Evolutionary conservation across 495 filamentous ascomycete species (phyloP).

Genomic region (Thermothielavioides terrestris): DNA sequence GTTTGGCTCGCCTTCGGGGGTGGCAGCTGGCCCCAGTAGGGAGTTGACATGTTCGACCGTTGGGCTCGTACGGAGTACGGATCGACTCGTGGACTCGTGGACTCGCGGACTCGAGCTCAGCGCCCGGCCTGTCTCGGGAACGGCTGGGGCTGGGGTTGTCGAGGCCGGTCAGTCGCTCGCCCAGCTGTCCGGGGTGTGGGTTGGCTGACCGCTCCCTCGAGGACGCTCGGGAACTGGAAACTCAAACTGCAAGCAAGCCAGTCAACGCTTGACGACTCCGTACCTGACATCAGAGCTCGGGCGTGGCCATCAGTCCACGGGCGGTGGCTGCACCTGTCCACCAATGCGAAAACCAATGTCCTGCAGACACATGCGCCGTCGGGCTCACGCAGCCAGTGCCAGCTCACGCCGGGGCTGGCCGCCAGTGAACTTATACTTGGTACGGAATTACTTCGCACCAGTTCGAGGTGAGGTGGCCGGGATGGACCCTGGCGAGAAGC

Average conservation of each 20-base stretch:
- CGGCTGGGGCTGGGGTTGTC: background rate
- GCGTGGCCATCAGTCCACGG: slow-evolving; percentile 14
- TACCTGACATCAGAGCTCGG: too few relatives aligned
- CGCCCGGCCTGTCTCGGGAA: background rate
- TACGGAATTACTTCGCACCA: too few relatives aligned
- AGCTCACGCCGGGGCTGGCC: slow-evolving; percentile 1
- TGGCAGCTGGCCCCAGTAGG: slow-evolving; percentile 37
- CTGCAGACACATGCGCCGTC: slow-evolving; percentile 38
- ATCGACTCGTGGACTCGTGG: too few relatives aligned
- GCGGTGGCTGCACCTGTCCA: slow-evolving; percentile 25
- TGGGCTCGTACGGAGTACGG: slow-evolving; percentile 17
- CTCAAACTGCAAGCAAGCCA: too few relatives aligned
- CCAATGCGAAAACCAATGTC: slow-evolving; percentile 34
- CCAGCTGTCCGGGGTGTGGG: background rate
- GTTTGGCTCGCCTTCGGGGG: slow-evolving; percentile 28
- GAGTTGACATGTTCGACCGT: slow-evolving; percentile 32
- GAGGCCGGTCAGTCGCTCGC: too few relatives aligned
- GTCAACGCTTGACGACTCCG: too few relatives aligned
- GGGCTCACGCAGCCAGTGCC: slow-evolving; percentile 17
- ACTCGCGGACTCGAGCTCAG: slow-evolving; percentile 3
- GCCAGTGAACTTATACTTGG: slow-evolving; percentile 17
- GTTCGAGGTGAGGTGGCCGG: slow-evolving; percentile 1
- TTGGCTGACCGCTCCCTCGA: slow-evolving; percentile 6
- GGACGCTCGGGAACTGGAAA: too few relatives aligned
- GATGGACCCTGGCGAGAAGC: background rate